Evolutionary conservation across 352 stramenopile species (phyloP).

Genomic region (Phytophthora colocasiae): DNA sequence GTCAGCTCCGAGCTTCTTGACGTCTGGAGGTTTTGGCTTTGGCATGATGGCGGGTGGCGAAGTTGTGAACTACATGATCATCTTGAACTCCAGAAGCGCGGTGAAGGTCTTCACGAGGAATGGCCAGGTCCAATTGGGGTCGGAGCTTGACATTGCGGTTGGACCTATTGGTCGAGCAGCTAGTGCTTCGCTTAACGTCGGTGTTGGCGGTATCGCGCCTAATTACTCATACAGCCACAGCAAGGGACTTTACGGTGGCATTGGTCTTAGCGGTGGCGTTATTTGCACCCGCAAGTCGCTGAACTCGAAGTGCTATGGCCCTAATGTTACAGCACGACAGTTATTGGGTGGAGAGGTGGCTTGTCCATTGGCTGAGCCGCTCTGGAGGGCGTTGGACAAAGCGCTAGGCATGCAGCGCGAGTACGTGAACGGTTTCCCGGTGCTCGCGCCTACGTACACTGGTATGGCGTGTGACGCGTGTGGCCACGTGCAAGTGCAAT

Average conservation of each 20-base stretch:
- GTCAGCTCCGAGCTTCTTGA: slow-evolving; percentile 79
- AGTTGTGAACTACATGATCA: slow-evolving; percentile 85
- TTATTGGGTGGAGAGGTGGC: slow-evolving; percentile 75
- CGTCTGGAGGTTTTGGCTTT: slow-evolving; percentile 75
- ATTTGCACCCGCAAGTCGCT: slow-evolving; percentile 81
- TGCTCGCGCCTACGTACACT: slow-evolving; percentile 53
- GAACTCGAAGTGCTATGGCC: slow-evolving; percentile 77
- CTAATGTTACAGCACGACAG: slow-evolving; percentile 66
- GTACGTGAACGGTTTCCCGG: slow-evolving; percentile 69
- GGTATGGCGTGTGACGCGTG: slow-evolving; percentile 65
- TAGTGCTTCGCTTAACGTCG: slow-evolving; percentile 69
- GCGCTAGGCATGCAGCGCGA: slow-evolving; percentile 67
- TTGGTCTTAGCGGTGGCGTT: slow-evolving; percentile 70
- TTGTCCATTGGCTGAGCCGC: slow-evolving; percentile 61
- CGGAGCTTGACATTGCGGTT: slow-evolving; percentile 74
- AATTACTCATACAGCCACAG: slow-evolving; percentile 89
- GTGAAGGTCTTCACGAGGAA: slow-evolving; percentile 86
- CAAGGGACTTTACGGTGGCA: slow-evolving; percentile 75
- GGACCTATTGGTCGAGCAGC: slow-evolving; percentile 75
- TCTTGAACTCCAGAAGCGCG: slow-evolving; percentile 73
- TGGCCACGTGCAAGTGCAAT: slow-evolving; percentile 60
- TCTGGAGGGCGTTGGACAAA: slow-evolving; percentile 71
- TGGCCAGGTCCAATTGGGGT: slow-evolving; percentile 78
- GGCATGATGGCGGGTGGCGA: slow-evolving; percentile 88
- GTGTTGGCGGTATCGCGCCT: slow-evolving; percentile 61